A percentile compares a stretch with the other conserved stretches of the same genome.
Evolutionary conservation across 2,329 filamentous ascomycete species (phyloP).

Genomic region (Helicocarpus griseus): DNA sequence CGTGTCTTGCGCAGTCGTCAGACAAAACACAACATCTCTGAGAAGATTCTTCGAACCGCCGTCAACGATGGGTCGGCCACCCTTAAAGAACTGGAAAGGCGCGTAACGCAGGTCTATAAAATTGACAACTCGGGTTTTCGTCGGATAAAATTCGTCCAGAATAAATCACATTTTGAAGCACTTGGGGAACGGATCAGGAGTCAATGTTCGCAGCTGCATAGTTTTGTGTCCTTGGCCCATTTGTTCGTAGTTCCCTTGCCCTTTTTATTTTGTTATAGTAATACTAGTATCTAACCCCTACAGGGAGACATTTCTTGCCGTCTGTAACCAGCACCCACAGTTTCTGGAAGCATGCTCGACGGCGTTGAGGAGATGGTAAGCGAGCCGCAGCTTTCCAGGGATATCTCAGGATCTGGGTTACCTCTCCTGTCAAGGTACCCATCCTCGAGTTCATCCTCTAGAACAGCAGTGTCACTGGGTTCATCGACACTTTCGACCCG

Average conservation of each 20-base stretch:
- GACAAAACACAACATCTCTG: conserved; percentile 8
- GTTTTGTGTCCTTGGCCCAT: conserved; percentile 10
- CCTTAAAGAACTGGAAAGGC: conserved; percentile 8
- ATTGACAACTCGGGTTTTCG: conserved; percentile 10
- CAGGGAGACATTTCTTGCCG: conserved; percentile 11
- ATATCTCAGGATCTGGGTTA: neutral
- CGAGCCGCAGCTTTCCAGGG: neutral
- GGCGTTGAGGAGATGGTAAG: conserved; percentile 6
- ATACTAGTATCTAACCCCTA: neutral
- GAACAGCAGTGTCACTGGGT: neutral
- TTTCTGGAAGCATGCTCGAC: conserved; percentile 9
- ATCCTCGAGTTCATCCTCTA: neutral
- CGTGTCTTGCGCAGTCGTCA: conserved; percentile 12
- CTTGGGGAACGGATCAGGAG: conserved; percentile 8
- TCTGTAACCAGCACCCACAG: conserved; percentile 9
- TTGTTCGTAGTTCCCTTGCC: conserved; percentile 5
- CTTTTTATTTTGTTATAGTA: neutral
- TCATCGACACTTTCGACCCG: neutral
- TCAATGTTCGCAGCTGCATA: conserved; percentile 10
- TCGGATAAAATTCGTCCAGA: conserved; percentile 11
- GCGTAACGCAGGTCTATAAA: conserved; percentile 7
- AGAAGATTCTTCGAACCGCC: conserved; percentile 5
- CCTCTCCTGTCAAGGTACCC: neutral
- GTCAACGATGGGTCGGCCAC: conserved; percentile 7
- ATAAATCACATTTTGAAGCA: conserved; percentile 8